Conservation (phyloP, 2,329 filamentous ascomycete genomes). For the Kalmusia sp. region DNA sequence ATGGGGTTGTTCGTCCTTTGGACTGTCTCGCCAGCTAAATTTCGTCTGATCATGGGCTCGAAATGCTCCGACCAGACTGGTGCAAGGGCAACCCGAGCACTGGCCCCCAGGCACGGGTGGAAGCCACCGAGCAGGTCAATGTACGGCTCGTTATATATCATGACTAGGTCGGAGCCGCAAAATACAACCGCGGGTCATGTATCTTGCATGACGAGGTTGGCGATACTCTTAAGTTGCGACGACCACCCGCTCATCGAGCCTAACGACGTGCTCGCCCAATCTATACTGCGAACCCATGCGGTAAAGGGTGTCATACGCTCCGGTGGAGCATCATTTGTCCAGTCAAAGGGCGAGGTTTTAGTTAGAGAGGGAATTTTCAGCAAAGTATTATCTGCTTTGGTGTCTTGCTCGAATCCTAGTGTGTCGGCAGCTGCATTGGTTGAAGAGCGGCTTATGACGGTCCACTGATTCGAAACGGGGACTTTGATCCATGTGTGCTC, state of each 20-base stretch:
- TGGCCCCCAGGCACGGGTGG: constrained; percentile 67
- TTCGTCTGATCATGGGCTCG: constrained; percentile 27
- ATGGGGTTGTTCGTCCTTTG: constrained; percentile 72
- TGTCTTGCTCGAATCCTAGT: background rate
- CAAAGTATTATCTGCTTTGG: background rate
- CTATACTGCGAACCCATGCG: constrained; percentile 69
- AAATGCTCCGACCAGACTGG: constrained; percentile 15
- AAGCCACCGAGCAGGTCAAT: constrained; percentile 33
- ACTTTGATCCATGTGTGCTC: constrained; percentile 22
- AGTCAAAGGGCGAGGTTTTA: constrained; percentile 3
- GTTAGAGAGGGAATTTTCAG: background rate
- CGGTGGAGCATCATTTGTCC: constrained; percentile 16
- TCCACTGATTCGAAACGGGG: constrained; percentile 26
- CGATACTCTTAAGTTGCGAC: constrained; percentile 73
- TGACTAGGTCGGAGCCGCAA: constrained; percentile 49
- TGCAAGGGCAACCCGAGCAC: constrained; percentile 65
- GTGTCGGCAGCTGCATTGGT: background rate
- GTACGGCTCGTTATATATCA: constrained; percentile 49
- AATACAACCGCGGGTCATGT: constrained; percentile 66
- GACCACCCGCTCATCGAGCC: constrained; percentile 76
- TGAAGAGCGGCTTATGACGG: constrained; percentile 23
- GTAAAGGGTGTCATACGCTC: constrained; percentile 68
- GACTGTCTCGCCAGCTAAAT: constrained; percentile 26
- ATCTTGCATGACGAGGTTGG: constrained; percentile 73
- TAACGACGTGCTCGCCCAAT: constrained; percentile 75